Percentiles rank a stretch among this genome's conserved stretches.
Evolutionary conservation across 805 yeast genomes (phyloP).

Genomic region (Myxozyma udenii): DNA sequence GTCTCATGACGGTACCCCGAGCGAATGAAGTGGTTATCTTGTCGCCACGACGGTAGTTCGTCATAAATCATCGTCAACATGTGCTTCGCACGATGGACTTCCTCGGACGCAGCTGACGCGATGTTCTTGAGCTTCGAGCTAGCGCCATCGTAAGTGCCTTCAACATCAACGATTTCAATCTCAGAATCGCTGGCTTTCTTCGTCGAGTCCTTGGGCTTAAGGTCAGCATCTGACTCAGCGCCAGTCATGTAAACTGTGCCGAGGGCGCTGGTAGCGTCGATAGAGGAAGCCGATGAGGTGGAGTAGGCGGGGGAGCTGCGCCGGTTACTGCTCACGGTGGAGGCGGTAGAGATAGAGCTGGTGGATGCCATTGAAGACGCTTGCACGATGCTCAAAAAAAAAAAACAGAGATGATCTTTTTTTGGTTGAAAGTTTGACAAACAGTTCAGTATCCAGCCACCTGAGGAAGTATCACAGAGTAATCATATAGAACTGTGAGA

Average conservation of each 20-base stretch:
- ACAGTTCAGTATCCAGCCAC: too few relatives aligned
- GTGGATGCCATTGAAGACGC: too few relatives aligned
- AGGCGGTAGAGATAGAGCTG: too few relatives aligned
- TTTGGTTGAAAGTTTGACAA: too few relatives aligned
- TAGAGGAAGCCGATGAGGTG: neutral
- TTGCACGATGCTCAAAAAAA: too few relatives aligned
- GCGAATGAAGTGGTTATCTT: conserved; percentile 64
- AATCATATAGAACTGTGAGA: too few relatives aligned
- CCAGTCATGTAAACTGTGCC: neutral
- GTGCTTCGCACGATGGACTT: neutral
- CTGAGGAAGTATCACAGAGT: too few relatives aligned
- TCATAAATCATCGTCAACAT: conserved; percentile 41
- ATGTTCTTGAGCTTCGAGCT: neutral
- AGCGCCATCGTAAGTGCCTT: neutral
- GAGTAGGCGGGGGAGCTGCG: neutral
- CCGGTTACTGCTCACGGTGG: neutral
- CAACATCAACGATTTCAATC: too few relatives aligned
- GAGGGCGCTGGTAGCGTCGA: too few relatives aligned
- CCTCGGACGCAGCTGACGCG: neutral
- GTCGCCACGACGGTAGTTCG: conserved; percentile 69
- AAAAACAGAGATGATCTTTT: too few relatives aligned
- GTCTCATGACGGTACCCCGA: conserved; percentile 65
- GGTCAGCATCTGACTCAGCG: neutral
- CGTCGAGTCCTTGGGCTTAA: neutral
- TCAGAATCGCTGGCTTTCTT: neutral